Percentiles rank a stretch among this genome's conserved stretches.
Evolutionary conservation across 805 yeast species (phyloP).

Genomic region (Pichia californica): DNA sequence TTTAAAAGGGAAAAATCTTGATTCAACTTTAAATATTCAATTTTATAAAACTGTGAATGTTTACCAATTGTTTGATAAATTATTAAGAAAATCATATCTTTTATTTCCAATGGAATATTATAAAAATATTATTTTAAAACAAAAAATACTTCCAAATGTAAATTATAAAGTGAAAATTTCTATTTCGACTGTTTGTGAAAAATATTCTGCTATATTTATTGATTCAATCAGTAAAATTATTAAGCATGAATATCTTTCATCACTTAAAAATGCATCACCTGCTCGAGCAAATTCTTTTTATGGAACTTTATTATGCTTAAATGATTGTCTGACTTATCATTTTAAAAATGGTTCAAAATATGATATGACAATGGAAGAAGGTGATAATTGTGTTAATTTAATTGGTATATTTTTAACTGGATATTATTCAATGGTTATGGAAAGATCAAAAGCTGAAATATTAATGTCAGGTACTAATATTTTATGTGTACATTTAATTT

Average conservation of each 20-base stretch:
- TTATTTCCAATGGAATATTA: slow-evolving; percentile 5
- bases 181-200: slow-evolving; percentile 6
- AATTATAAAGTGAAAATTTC: neutral
- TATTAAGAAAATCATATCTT: slow-evolving; percentile 3
- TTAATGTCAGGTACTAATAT: neutral
- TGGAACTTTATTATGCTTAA: slow-evolving; percentile 7
- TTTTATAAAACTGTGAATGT: neutral
- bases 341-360: slow-evolving; percentile 8
- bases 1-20: no score
- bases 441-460: neutral
- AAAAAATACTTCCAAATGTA: slow-evolving; percentile 1
- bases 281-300: neutral
- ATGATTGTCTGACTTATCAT: slow-evolving; percentile 10
- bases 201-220: slow-evolving; percentile 1
- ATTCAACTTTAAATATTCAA: neutral
- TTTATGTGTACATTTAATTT: slow-evolving; percentile 2
- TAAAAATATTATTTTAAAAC: slow-evolving; percentile 8
- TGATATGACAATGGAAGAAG: slow-evolving; percentile 5
- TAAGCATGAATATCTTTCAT: slow-evolving; percentile 6
- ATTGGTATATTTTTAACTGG: slow-evolving; percentile 13
- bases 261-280: neutral
- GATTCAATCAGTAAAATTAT: slow-evolving; percentile 5
- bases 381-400: slow-evolving; percentile 6
- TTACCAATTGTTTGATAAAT: slow-evolving; percentile 5
- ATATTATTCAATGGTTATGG: slow-evolving; percentile 10